A percentile compares a stretch with the other conserved stretches of the same genome.
Evolutionary conservation across 2,329 filamentous ascomycete species (phyloP).

Genomic region (Neofusicoccum parvum): DNA sequence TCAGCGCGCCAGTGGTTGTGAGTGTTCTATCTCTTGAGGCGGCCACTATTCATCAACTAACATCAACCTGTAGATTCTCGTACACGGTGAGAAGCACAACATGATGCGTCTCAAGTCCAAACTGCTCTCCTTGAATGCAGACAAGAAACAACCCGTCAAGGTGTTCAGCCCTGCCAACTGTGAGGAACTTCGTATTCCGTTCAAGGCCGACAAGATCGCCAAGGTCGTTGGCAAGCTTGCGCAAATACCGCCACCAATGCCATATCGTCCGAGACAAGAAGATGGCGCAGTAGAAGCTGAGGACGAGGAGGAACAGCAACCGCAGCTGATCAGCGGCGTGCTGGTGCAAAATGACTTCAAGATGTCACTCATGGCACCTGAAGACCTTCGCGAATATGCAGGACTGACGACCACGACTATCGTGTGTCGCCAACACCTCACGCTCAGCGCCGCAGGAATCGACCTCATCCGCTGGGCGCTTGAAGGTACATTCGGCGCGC

Average conservation of each 20-base stretch:
- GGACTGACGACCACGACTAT: constrained; percentile 96
- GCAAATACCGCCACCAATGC: constrained; percentile 68
- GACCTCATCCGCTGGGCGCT: constrained; percentile 93
- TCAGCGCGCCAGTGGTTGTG: constrained; percentile 88
- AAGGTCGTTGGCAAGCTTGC: constrained; percentile 96
- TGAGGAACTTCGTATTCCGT: constrained; percentile 91
- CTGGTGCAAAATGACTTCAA: constrained; percentile 98
- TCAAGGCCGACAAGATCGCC: constrained; percentile 91
- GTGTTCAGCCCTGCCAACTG: constrained; percentile 94
- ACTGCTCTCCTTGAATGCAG: constrained; percentile 85
- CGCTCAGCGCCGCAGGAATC: constrained; percentile 81
- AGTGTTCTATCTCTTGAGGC: constrained; percentile 43
- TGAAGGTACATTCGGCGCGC: constrained; percentile 87
- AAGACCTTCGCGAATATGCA: constrained; percentile 93
- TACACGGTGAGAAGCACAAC: constrained; percentile 95
- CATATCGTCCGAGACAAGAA: constrained; percentile 40
- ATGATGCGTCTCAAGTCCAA: constrained; percentile 98
- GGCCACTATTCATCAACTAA: neutral
- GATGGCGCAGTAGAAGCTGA: constrained; percentile 36
- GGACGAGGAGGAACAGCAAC: constrained; percentile 29
- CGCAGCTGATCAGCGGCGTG: constrained; percentile 78
- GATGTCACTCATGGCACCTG: constrained; percentile 92
- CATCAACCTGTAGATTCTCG: constrained; percentile 69
- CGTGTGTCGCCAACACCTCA: constrained; percentile 87
- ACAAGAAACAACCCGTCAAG: constrained; percentile 79